A percentile compares a stretch with the other conserved stretches of the same genome.
Evolutionary conservation across 345 rosid genomes (phyloP).

Genomic region (Euphorbia peplus): DNA sequence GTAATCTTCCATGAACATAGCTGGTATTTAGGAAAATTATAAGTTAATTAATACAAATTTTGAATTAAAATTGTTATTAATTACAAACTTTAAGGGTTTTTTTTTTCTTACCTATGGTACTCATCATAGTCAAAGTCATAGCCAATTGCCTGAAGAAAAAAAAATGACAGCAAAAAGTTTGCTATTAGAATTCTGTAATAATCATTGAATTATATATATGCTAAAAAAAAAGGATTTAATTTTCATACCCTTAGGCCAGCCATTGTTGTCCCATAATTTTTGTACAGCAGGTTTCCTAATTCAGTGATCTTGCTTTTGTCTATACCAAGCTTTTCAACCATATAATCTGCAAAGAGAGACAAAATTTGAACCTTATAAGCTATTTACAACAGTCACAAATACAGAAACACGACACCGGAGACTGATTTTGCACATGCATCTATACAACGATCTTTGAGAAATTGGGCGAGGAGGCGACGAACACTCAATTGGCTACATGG

Average conservation of each 20-base stretch:
- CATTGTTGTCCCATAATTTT: slow-evolving; percentile 97
- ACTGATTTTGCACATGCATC: too few species aligned
- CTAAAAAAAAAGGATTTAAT: background rate
- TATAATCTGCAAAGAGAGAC: slow-evolving; percentile 50
- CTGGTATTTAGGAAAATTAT: slow-evolving; percentile 31
- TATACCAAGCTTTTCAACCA: slow-evolving; percentile 82
- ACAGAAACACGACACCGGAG: too few species aligned
- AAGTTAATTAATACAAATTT: background rate
- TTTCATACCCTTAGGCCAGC: slow-evolving; percentile 86
- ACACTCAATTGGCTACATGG: too few species aligned
- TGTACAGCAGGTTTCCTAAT: slow-evolving; percentile 69
- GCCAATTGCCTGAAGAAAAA: slow-evolving; percentile 73
- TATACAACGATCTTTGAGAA: too few species aligned
- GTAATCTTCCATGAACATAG: slow-evolving; percentile 88
- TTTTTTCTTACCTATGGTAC: slow-evolving; percentile 63
- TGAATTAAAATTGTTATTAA: background rate
- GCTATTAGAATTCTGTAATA: slow-evolving; percentile 1
- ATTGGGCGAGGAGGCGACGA: too few species aligned
- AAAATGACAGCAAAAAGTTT: background rate
- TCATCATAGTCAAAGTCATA: slow-evolving; percentile 89
- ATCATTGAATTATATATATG: background rate
- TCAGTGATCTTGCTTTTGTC: slow-evolving; percentile 53
- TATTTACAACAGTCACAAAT: too few species aligned
- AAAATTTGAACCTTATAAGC: too few species aligned
- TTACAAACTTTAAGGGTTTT: background rate